Evolutionary conservation across 257 asterid species (phyloP).

Genomic region (Galeopsis tetrahit): DNA sequence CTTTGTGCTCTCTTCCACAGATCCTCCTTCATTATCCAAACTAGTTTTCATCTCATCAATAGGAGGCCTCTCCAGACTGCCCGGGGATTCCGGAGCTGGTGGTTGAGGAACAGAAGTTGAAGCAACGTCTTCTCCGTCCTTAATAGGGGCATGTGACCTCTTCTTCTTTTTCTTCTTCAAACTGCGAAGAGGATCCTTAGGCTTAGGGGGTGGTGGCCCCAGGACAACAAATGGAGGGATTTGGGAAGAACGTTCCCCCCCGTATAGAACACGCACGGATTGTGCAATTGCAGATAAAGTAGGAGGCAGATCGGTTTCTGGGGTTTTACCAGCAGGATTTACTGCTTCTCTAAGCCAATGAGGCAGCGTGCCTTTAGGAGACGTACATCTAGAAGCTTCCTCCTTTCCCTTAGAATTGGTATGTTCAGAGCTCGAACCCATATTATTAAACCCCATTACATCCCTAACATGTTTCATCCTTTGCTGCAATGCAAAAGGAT

Average conservation of each 20-base stretch:
- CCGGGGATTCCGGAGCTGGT: constrained; percentile 29
- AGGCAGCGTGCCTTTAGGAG: constrained; percentile 67
- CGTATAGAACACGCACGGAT: constrained; percentile 82
- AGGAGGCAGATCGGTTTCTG: constrained; percentile 63
- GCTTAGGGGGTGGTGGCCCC: constrained; percentile 76
- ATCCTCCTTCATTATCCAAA: constrained; percentile 35
- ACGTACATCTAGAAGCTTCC: constrained; percentile 43
- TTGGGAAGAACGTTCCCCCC: constrained; percentile 63
- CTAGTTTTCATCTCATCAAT: too few species aligned
- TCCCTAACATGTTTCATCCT: constrained; percentile 44
- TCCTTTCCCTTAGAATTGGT: constrained; percentile 63
- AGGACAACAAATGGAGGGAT: constrained; percentile 86
- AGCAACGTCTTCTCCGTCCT: constrained; percentile 44
- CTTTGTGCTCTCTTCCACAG: not conserved
- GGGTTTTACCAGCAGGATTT: constrained; percentile 52
- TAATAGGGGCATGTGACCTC: constrained; percentile 36
- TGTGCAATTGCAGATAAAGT: constrained; percentile 79
- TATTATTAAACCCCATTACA: constrained; percentile 43
- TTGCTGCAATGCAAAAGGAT: constrained; percentile 52
- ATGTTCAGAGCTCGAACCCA: constrained; percentile 46
- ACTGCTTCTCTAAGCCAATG: constrained; percentile 99
- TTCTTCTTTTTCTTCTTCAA: constrained; percentile 65
- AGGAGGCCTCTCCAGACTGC: constrained; percentile 27
- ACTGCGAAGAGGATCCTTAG: constrained; percentile 67
- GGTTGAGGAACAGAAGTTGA: constrained; percentile 44